phyloP scores from a whole-genome alignment of 805 yeast species.

The Wickerhamomyces hampshirensis region DNA sequence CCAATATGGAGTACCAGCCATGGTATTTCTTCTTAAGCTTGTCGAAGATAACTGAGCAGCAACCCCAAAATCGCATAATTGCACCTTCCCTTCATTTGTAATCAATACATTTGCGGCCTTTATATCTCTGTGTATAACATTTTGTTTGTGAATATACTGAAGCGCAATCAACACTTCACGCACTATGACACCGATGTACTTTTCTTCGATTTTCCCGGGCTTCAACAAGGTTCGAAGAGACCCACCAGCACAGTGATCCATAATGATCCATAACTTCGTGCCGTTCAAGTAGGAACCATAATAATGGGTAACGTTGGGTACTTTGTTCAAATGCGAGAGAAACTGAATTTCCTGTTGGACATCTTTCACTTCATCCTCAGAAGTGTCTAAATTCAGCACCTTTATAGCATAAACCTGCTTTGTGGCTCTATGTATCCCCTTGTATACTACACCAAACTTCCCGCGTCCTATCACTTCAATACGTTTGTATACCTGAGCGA shows the following conservation, averaged over 20 bases:
- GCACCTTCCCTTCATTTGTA: conserved; percentile 83
- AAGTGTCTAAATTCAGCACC: conserved; percentile 86
- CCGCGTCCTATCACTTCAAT: conserved; percentile 94
- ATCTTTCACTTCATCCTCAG: conserved; percentile 89
- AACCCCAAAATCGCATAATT: conserved; percentile 96
- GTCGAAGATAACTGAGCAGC: conserved; percentile 87
- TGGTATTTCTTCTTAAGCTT: conserved; percentile 78
- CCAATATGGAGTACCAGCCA: conserved; percentile 97
- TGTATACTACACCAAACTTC: conserved; percentile 94
- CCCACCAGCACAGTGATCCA: conserved; percentile 98
- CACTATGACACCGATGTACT: conserved; percentile 74
- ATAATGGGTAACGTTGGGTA: conserved; percentile 90
- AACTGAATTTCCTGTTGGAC: conserved; percentile 92
- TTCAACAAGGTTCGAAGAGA: conserved; percentile 65
- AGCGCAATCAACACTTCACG: conserved; percentile 79
- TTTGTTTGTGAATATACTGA: conserved; percentile 76
- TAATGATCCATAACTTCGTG: conserved; percentile 92
- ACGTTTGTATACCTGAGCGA: conserved; percentile 53
- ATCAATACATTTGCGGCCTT: conserved; percentile 95
- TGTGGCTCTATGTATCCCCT: conserved; percentile 68
- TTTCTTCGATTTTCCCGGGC: conserved; percentile 87
- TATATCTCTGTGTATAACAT: conserved; percentile 93
- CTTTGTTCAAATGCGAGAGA: conserved; percentile 71
- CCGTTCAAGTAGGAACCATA: conserved; percentile 85
- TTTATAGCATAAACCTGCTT: conserved; percentile 87